Evolutionary conservation across 1,139 yeast species (phyloP).

Genomic region (Kodamaea fungicola): DNA sequence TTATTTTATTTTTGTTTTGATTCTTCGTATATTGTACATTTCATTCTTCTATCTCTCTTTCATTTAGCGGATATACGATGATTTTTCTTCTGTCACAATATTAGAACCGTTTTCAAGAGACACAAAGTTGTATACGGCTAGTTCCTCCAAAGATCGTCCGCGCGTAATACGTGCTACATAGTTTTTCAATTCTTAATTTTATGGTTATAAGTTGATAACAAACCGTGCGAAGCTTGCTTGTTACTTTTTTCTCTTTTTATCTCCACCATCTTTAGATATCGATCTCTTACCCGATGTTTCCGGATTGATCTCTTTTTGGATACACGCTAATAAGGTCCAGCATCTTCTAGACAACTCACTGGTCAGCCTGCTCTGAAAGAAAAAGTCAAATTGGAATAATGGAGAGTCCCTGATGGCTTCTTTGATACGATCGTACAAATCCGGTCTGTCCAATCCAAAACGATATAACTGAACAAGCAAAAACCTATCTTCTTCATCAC

Average conservation of each 20-base stretch:
- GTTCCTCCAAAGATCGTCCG: too few relatives aligned
- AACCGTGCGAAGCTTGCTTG: too few relatives aligned
- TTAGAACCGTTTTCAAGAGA: too few relatives aligned
- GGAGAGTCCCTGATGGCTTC: slow-evolving; percentile 60
- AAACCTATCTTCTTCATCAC: slow-evolving; percentile 74
- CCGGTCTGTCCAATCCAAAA: slow-evolving; percentile 63
- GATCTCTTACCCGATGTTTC: slow-evolving; percentile 16
- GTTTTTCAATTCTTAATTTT: too few relatives aligned
- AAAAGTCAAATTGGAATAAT: slow-evolving; percentile 66
- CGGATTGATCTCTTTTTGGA: slow-evolving; percentile 55
- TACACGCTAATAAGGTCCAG: slow-evolving; percentile 59
- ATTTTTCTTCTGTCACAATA: too few relatives aligned
- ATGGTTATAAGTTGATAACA: too few relatives aligned
- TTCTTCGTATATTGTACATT: too few relatives aligned
- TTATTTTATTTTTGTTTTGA: too few relatives aligned
- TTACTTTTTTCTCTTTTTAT: slow-evolving; percentile 4
- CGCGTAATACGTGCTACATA: too few relatives aligned
- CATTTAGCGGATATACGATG: too few relatives aligned
- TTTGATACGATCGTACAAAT: slow-evolving; percentile 60
- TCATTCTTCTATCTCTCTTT: too few relatives aligned
- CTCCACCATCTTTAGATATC: slow-evolving; percentile 6
- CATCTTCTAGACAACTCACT: slow-evolving; percentile 68
- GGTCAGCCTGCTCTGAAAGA: slow-evolving; percentile 64
- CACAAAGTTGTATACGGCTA: too few relatives aligned
- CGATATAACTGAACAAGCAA: slow-evolving; percentile 61